phyloP scores from a whole-genome alignment of 73 alveolate species.

The Loxodes magnus region DNA sequence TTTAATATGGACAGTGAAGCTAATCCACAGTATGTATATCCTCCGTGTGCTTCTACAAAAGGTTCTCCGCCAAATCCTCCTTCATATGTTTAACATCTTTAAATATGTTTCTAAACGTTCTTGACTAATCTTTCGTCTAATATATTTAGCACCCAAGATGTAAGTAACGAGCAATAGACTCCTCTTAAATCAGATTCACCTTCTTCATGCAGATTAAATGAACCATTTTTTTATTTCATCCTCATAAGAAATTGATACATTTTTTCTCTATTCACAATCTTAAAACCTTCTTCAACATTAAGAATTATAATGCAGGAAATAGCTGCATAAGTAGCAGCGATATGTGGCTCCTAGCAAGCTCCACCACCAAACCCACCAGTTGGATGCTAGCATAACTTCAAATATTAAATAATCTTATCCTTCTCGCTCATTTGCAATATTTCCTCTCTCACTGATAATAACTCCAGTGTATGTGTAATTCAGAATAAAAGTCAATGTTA shows the following conservation, averaged over 20 bases:
- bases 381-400: too few relatives aligned
- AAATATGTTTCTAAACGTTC: slow-evolving; percentile 79
- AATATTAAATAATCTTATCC: too few relatives aligned
- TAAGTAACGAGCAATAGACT: slow-evolving; percentile 78
- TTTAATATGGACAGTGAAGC: slow-evolving; percentile 72
- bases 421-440: too few relatives aligned
- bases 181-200: slow-evolving; percentile 97
- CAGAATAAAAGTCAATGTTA: too few relatives aligned
- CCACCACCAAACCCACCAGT: slow-evolving; percentile 90
- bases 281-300: slow-evolving; percentile 72
- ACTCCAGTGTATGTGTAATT: too few relatives aligned
- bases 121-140: slow-evolving; percentile 57
- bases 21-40: slow-evolving; percentile 94
- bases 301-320: slow-evolving; percentile 59
- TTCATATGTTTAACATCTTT: slow-evolving; percentile 89
- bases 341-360: slow-evolving; percentile 56
- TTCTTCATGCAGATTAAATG: slow-evolving; percentile 70
- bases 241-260: slow-evolving; percentile 62
- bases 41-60: slow-evolving; percentile 96
- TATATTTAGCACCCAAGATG: slow-evolving; percentile 59
- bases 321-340: slow-evolving; percentile 85
- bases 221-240: slow-evolving; percentile 64
- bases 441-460: too few relatives aligned
- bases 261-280: slow-evolving; percentile 61
- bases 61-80: slow-evolving; percentile 96